Conservation (phyloP, 257 asterid genomes). For the Forsythia viridissima region DNA sequence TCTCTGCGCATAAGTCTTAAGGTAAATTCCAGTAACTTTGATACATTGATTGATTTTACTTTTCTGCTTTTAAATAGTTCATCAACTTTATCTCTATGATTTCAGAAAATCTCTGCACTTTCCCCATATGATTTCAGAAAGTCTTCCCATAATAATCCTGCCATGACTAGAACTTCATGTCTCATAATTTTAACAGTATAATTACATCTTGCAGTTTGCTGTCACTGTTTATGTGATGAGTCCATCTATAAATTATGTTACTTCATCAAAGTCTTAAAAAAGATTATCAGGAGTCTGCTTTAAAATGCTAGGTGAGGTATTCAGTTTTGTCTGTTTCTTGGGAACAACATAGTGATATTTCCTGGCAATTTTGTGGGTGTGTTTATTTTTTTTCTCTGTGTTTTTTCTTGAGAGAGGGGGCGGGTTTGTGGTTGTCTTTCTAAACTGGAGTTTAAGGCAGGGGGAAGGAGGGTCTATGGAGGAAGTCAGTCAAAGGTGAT, state of each 20-base stretch:
- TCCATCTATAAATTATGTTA: slow-evolving; percentile 1
- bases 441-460: neutral
- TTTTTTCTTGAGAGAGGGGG: neutral
- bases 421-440: neutral
- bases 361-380: neutral
- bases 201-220: neutral
- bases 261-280: neutral
- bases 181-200: neutral
- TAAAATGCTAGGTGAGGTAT: neutral
- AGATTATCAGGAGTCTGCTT: neutral
- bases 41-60: slow-evolving; percentile 12
- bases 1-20: slow-evolving; percentile 94
- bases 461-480: neutral
- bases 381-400: neutral
- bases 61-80: slow-evolving; percentile 11
- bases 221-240: neutral
- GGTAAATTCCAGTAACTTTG: slow-evolving; percentile 49
- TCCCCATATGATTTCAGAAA: neutral
- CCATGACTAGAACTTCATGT: slow-evolving; percentile 6
- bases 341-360: neutral
- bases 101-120: neutral
- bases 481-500: neutral
- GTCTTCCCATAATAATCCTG: slow-evolving; percentile 8
- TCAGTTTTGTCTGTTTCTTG: neutral
- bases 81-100: slow-evolving; percentile 2